Base-by-base conservation (phyloP, 352 stramenopile genomes). In the Phytophthora megakarya region DNA sequence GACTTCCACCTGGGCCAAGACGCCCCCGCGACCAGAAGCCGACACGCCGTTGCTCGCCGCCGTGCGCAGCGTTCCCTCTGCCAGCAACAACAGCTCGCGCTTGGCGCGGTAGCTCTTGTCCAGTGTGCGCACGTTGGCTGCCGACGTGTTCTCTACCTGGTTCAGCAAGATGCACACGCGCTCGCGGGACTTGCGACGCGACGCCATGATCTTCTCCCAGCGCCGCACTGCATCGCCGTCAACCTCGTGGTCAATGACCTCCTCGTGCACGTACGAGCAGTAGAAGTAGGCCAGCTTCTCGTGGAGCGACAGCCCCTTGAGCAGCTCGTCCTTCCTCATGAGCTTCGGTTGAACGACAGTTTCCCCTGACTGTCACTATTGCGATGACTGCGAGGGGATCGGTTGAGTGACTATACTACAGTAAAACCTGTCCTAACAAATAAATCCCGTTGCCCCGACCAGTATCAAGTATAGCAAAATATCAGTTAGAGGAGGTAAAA, bases 221-320 rank as follows among this genome's bases (percentile, higher is more conserved):
- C 63, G 51, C 3, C 79, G 78, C 61, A 76, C 65, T 28, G 72
- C 72, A 44, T 92, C 81, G 11, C 55, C 45, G 32, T 92, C 83
- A 1, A 79, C 51, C 12, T 88, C 77, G 1, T 43, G 61, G 22
- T 90, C 79, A 0, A 86, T 30, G 3, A 49, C 25, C 58, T 90
- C 81, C 53, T 92, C 83, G 30, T 73, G 78, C 51, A 90, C 75
- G 61, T 90, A 92, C 15, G 65, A 71, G 64, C 83, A 88, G 58
- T 89, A 92, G 52, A 92, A 92, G 45, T 75, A 86, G 38, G 83
- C 72, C 9, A 92, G 76, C 46, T 88, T 89, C 72, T 90, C 83
- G n/a, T 90, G 72, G 46, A 88, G 74, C 46, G 81, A 87, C 45
- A 88, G 68, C 67, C 40, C 52, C 58, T 65, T 61, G 32, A 82